Conservation (phyloP, 345 rosid genomes). For the Hibiscus syriacus region DNA sequence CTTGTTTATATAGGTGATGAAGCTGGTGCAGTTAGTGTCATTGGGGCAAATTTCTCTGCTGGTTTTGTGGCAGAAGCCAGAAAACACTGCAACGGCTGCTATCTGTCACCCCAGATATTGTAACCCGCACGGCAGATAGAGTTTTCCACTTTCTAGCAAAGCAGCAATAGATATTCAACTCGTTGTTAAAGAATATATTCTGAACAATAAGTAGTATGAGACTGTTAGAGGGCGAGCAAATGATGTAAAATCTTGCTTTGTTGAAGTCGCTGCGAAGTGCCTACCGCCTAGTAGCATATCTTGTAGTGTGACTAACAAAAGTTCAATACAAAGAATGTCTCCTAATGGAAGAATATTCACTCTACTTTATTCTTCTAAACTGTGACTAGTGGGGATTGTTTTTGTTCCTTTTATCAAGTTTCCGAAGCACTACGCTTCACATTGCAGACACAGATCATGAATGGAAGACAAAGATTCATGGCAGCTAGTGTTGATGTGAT, state of each 20-base stretch:
- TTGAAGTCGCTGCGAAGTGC: not conserved
- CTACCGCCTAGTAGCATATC: not conserved
- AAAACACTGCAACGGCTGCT: slow-evolving; percentile 76
- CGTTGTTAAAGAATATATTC: not conserved
- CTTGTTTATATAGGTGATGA: slow-evolving; percentile 50
- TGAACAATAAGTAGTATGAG: not conserved
- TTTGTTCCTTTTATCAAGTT: slow-evolving; percentile 77
- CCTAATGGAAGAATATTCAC: not conserved
- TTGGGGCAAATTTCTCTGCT: slow-evolving; percentile 77
- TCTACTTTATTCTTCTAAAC: not conserved
- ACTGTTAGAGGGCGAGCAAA: too few relatives aligned
- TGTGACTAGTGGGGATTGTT: slow-evolving; percentile 50
- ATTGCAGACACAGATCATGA: slow-evolving; percentile 23
- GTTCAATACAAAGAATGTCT: not conserved
- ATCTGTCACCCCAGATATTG: slow-evolving; percentile 93
- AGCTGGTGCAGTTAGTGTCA: slow-evolving; percentile 36
- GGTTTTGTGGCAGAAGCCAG: slow-evolving; percentile 75
- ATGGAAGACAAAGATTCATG: not conserved
- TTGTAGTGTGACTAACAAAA: not conserved
- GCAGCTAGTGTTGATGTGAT: too few relatives aligned
- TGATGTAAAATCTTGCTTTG: too few relatives aligned
- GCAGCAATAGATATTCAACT: not conserved
- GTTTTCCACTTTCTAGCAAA: slow-evolving; percentile 27
- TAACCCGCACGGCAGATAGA: slow-evolving; percentile 81
- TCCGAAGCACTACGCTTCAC: slow-evolving; percentile 45